phyloP scores from a whole-genome alignment of 192 early-diverging fungal species.

The Diversispora epigaea region DNA sequence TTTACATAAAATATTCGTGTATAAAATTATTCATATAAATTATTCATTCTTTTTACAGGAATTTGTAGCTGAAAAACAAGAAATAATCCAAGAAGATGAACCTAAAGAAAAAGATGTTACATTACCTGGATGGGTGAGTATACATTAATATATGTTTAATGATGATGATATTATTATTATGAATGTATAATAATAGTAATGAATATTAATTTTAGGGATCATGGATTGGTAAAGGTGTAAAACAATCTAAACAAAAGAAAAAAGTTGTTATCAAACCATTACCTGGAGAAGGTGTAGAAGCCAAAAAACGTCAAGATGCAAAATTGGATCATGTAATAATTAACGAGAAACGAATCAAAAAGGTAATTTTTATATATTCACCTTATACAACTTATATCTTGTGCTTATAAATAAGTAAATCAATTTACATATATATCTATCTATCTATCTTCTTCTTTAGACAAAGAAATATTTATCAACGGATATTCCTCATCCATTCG shows the following conservation, averaged over 20 bases:
- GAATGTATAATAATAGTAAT: no score
- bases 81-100: conserved; percentile 66
- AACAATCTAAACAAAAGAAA: conserved; percentile 45
- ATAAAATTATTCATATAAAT: background rate
- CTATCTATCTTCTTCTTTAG: conserved; percentile 38
- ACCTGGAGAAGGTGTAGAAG: conserved; percentile 59
- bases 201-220: conserved; percentile 50
- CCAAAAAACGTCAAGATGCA: conserved; percentile 66
- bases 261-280: conserved; percentile 48
- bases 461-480: conserved; percentile 70
- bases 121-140: conserved; percentile 84
- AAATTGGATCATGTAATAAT: conserved; percentile 89
- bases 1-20: background rate
- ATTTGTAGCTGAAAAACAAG: conserved; percentile 86
- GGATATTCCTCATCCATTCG: conserved; percentile 82
- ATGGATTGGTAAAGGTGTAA: conserved; percentile 70
- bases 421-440: no score
- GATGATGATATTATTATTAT: no score
- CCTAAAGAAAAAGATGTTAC: conserved; percentile 80
- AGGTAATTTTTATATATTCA: conserved; percentile 48
- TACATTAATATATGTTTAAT: background rate
- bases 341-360: conserved; percentile 82
- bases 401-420: no score
- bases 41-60: conserved; percentile 44
- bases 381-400: background rate